A percentile compares a stretch with the other conserved stretches of the same genome.
Conservation (phyloP, 1,284 basidiomycete species). For the Puccinia novopanici region DNA sequence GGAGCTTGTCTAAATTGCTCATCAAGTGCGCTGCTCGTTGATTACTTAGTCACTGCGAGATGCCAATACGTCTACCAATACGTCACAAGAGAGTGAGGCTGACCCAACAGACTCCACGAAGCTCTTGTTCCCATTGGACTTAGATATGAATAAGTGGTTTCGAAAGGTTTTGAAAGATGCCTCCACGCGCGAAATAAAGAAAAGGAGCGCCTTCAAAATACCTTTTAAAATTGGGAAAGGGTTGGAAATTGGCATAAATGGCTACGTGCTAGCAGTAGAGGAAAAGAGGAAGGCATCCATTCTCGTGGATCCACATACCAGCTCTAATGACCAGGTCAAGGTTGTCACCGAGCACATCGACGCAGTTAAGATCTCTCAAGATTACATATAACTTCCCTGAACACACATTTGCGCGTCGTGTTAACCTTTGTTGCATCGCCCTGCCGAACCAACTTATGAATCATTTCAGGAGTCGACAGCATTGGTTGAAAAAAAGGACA, state of each 20-base stretch:
- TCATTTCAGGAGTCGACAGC: slow-evolving; percentile 34
- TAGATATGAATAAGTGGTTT: neutral
- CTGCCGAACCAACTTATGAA: neutral
- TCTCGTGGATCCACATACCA: slow-evolving; percentile 22
- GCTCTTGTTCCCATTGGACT: neutral
- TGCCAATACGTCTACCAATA: neutral
- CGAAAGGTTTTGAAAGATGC: slow-evolving; percentile 11
- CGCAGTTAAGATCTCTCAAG: slow-evolving; percentile 30
- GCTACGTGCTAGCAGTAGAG: slow-evolving; percentile 22
- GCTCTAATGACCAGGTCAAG: slow-evolving; percentile 23
- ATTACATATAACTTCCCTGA: neutral
- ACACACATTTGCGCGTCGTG: neutral
- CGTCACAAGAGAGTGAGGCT: too few species aligned
- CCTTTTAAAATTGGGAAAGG: slow-evolving; percentile 27
- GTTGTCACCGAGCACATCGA: slow-evolving; percentile 23
- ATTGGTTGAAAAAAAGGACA: slow-evolving; percentile 17
- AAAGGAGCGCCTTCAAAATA: slow-evolving; percentile 29
- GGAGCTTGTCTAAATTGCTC: neutral
- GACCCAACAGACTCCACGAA: neutral
- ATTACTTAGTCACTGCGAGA: neutral
- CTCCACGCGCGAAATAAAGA: neutral
- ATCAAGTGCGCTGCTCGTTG: neutral
- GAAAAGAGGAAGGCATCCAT: slow-evolving; percentile 18
- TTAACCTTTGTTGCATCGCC: neutral
- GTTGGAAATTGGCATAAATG: slow-evolving; percentile 23